Evolutionary conservation across 139 green algal species (phyloP), one percentile per base, ranked within the genome.

Genomic region (Closterium sp.): DNA sequence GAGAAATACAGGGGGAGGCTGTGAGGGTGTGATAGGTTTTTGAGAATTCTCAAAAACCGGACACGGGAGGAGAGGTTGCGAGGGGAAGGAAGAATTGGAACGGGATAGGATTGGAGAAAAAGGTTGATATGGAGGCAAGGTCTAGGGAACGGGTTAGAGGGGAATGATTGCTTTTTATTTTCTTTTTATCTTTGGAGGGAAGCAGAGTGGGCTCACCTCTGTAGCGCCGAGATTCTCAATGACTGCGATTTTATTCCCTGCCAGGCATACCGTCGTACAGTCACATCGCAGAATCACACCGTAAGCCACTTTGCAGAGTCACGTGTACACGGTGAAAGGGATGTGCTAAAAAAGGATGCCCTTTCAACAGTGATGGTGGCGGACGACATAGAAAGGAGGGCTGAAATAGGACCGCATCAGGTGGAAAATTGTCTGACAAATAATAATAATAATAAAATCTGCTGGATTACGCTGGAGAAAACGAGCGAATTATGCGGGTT

Each of bases 181-280:
- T 4, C 5, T 87, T 93, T 30, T 93, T 90, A 34, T 86, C 86
- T 23, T 85, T 84, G 90, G 85, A 55, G 3, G 34, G 19, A 19
- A n/a, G n/a, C n/a, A n/a, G n/a, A 66, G 38, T 6, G 25, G 0
- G 55, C 33, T 91, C 28, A 93, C 90, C 90, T 93, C 90, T 35
- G 90, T 93, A 16, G 85, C 90, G 9, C 90, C 90, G 25, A 93
- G 86, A 66, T 93, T 93, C 87, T 93, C 90, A 31, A 93, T 87
- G 23, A 91, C 87, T 55, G 36, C 36, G 6, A 55, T 55, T 9
- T 33, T 34, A 35, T 91, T 91, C 23, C 90, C 90, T 93, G 86
- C 86, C 23, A 88, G 9, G 25, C 55, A 76, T 2, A 2, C 55
- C 43, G 21, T 16, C 43, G 43, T 66, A 33, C 84, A 87, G 31